Evolutionary conservation across 2,329 filamentous ascomycete species (phyloP), one percentile per base, ranked within the genome.

Genomic region (Fusarium verticillioides): DNA sequence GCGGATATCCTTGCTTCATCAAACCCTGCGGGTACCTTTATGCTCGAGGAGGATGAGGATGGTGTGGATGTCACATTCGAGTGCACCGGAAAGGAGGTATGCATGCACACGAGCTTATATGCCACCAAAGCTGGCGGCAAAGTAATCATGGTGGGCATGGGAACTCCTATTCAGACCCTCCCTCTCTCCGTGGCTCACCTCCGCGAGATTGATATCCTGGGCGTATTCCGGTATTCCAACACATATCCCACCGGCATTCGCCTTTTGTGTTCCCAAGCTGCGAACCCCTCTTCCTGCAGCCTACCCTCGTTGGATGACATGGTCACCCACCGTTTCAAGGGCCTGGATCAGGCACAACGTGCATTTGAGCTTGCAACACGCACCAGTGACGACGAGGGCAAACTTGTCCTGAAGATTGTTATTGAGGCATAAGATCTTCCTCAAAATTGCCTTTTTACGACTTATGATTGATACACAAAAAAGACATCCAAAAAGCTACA

Each of bases 81-180:
- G 81, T 94, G 92, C 78, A 94, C 93, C 0, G 93, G 93, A 34
- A 93, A 94, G 69, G 92, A 93, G 70, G 86, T 88, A 1, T 94
- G 92, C 79, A 91, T 94, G 83, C 92, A 94, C 79, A 92, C 91
- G 4, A 88, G 90, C n/a, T 89, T 95, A 26, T 94, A 92, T 74
- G 91, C 91, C 7, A 91, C 92, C 15, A 87, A 87, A 65, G 87
- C 92, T 0, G 93, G 93, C 32, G 93, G 93, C 23, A 92, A 91
- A 75, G 86, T 94, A 54, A 87, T 95, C 80, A 90, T 95, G 80
- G 92, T 95, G 30, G 93, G 93, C 60, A 95, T 95, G 93, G 93
- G 93, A 42, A 93, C 89, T 9, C 92, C 93, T 0, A 88, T 94
- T 59, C 92, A 94, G 80, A 94, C 92, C 0, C 85, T 95, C 4